phyloP scores from a whole-genome alignment of 1,139 yeast species.

The Blastobotrys raffinosifermentans region DNA sequence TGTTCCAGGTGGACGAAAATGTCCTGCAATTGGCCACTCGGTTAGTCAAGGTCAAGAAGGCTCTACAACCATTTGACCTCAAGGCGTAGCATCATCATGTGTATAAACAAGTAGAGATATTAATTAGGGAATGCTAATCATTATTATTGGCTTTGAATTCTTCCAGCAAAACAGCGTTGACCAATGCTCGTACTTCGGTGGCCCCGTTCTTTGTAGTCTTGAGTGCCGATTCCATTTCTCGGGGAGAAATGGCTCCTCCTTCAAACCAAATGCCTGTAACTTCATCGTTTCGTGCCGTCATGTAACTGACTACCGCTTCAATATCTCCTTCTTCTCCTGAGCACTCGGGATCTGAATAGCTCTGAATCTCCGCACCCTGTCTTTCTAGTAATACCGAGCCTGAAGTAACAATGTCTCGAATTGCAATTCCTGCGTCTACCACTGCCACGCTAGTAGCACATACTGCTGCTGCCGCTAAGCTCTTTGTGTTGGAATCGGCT shows the following conservation, averaged over 20 bases:
- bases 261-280: constrained; percentile 49
- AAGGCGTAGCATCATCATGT: background rate
- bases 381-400: constrained; percentile 42
- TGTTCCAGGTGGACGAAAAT: constrained; percentile 28
- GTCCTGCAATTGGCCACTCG: constrained; percentile 28
- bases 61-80: constrained; percentile 26
- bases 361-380: constrained; percentile 7
- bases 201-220: constrained; percentile 17
- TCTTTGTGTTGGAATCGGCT: constrained; percentile 33
- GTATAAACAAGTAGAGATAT: background rate
- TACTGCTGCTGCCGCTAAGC: constrained; percentile 36
- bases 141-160: constrained; percentile 15
- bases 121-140: no score
- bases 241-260: constrained; percentile 20
- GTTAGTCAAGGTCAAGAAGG: constrained; percentile 26
- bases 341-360: constrained; percentile 19
- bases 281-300: constrained; percentile 50
- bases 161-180: constrained; percentile 23
- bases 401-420: constrained; percentile 70
- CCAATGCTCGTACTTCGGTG: constrained; percentile 19
- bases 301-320: constrained; percentile 45
- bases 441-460: constrained; percentile 39
- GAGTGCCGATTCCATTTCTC: constrained; percentile 17
- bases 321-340: constrained; percentile 20
- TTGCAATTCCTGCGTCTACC: constrained; percentile 46